phyloP scores from a whole-genome alignment of 345 rosid genomes.

The Dipteronia sinensis region DNA sequence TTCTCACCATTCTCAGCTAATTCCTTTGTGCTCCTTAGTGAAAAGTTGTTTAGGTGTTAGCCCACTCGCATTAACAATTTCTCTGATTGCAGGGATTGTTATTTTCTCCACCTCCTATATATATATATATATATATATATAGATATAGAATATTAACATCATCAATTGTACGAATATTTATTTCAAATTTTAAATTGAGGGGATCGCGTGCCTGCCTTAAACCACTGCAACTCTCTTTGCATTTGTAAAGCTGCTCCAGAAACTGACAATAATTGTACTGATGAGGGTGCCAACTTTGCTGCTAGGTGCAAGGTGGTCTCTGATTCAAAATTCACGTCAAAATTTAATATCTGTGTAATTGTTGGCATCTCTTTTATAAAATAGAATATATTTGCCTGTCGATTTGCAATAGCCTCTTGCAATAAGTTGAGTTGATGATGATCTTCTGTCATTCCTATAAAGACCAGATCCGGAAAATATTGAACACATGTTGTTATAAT shows the following conservation, averaged over 20 bases:
- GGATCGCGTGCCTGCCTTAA: neutral
- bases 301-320: neutral
- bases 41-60: too few species aligned
- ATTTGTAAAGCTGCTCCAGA: neutral
- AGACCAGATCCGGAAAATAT: neutral
- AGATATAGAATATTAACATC: too few species aligned
- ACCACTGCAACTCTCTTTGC: neutral
- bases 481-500: neutral
- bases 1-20: neutral
- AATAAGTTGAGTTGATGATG: neutral
- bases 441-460: neutral
- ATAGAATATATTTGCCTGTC: neutral
- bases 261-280: too few species aligned
- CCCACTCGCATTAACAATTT: too few species aligned
- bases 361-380: neutral
- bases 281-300: neutral
- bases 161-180: too few species aligned
- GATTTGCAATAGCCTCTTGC: neutral
- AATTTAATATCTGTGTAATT: too few species aligned
- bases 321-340: too few species aligned
- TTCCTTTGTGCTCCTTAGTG: neutral
- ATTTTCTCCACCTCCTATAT: neutral
- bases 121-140: too few species aligned
- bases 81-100: too few species aligned
- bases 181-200: too few species aligned